These are phyloP conservation scores for Xerocomellus amylosporus DNA, from an alignment of 768 basidiomycete genomes.

Conservation along the genomic window DNA sequence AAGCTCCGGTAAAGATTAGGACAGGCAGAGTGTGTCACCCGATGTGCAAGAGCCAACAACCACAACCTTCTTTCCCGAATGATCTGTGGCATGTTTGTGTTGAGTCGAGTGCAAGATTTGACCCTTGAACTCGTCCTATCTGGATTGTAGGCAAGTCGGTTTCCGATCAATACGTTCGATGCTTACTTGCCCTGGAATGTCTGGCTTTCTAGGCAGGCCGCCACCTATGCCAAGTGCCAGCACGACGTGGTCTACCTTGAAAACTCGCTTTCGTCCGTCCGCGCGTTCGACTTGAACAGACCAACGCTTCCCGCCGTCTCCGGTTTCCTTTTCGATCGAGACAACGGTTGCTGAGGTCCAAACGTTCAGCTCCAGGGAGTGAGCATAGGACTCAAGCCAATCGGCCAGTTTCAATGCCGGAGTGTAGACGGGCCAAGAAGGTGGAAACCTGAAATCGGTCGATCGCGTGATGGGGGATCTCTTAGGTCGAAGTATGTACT, in stretches of 20 bases:
- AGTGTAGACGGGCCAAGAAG: slow-evolving; percentile 56
- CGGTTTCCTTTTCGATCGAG: slow-evolving; percentile 25
- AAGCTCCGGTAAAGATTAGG: not conserved
- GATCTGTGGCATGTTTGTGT: slow-evolving; percentile 54
- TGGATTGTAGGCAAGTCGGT: not conserved
- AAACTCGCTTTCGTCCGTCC: slow-evolving; percentile 36
- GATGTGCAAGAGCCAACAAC: slow-evolving; percentile 69
- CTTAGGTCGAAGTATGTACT: slow-evolving; percentile 16
- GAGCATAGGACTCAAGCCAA: slow-evolving; percentile 66
- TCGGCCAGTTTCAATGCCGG: slow-evolving; percentile 59
- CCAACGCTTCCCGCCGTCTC: slow-evolving; percentile 41
- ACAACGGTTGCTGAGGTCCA: slow-evolving; percentile 51
- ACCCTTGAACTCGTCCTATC: slow-evolving; percentile 59
- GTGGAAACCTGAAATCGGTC: slow-evolving; percentile 44
- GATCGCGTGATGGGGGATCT: not conserved
- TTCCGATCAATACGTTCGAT: not conserved
- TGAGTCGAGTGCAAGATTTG: slow-evolving; percentile 56
- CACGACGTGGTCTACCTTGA: slow-evolving; percentile 49
- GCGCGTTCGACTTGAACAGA: slow-evolving; percentile 37
- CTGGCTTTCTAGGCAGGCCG: slow-evolving; percentile 42
- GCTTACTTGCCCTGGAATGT: slow-evolving; percentile 43
- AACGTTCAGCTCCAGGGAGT: slow-evolving; percentile 57
- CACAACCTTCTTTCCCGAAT: slow-evolving; percentile 66
- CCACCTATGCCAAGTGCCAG: slow-evolving; percentile 50
- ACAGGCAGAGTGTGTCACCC: slow-evolving; percentile 34